phyloP scores from a whole-genome alignment of 2,329 filamentous ascomycete genomes.

The Ophiobolus disseminans region DNA sequence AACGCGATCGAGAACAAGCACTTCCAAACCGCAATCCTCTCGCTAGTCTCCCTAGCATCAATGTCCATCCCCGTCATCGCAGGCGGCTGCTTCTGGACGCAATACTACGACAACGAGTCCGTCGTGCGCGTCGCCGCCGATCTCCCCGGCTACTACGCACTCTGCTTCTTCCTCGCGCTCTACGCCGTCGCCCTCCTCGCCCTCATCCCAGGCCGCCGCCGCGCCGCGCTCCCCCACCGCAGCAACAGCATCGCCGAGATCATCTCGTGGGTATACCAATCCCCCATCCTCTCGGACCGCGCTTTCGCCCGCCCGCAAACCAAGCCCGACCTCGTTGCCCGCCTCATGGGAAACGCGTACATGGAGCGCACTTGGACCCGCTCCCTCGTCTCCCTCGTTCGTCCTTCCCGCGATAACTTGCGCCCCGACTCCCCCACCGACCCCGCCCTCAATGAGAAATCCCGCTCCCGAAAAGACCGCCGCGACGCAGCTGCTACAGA shows the following conservation, averaged over 20 bases:
- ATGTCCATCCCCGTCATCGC: constrained; percentile 70
- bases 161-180: constrained; percentile 74
- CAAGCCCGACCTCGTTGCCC: constrained; percentile 72
- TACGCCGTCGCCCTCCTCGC: constrained; percentile 69
- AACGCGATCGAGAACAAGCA: constrained; percentile 68
- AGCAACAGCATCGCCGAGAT: constrained; percentile 77
- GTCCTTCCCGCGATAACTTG: constrained; percentile 37
- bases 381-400: constrained; percentile 37
- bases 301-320: constrained; percentile 73
- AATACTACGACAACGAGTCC: constrained; percentile 59
- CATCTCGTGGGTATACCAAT: constrained; percentile 77
- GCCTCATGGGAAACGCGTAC: constrained; percentile 67
- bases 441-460: constrained; percentile 25
- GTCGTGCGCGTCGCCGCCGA: constrained; percentile 68
- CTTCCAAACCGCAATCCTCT: constrained; percentile 69
- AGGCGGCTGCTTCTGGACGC: constrained; percentile 76
- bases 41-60: constrained; percentile 65
- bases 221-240: constrained; percentile 74
- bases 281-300: constrained; percentile 73
- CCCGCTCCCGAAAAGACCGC: constrained; percentile 18
- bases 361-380: constrained; percentile 50
- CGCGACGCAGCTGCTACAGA: constrained; percentile 41
- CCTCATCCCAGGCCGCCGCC: constrained; percentile 65
- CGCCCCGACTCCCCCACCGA: constrained; percentile 30
- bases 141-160: constrained; percentile 73